A percentile compares a stretch with the other conserved stretches of the same genome.
Conservation (phyloP, 2,329 filamentous ascomycete genomes). For the Diaporthe sp. region DNA sequence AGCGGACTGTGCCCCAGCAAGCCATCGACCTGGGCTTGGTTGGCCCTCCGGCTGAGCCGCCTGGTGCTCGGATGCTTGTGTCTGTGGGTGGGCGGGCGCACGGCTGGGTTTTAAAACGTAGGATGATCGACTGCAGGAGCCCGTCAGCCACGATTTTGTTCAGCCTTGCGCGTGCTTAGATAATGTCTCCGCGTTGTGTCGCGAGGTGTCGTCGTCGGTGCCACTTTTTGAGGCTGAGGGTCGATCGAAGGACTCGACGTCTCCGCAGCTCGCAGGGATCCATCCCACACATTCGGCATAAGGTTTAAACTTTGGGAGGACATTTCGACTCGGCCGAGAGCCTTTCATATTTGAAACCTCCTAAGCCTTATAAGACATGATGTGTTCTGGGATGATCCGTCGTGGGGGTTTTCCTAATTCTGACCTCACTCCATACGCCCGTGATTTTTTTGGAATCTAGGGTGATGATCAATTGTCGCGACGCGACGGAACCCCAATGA, state of each 20-base stretch:
- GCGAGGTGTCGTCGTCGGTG: neutral
- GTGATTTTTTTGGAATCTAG: neutral
- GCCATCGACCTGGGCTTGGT: neutral
- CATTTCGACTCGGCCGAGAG: neutral
- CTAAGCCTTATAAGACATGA: constrained; percentile 10
- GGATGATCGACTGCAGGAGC: neutral
- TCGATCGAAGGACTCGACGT: neutral
- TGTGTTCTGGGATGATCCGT: constrained; percentile 7
- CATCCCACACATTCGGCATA: neutral
- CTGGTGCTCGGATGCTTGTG: neutral
- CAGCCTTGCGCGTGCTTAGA: neutral
- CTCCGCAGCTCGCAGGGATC: neutral
- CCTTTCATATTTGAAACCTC: constrained; percentile 18
- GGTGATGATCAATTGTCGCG: neutral
- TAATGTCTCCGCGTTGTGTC: no score
- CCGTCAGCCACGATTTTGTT: neutral
- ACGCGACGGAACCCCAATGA: neutral
- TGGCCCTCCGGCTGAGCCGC: neutral
- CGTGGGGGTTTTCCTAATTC: neutral
- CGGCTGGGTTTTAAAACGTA: neutral
- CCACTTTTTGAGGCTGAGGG: neutral
- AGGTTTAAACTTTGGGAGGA: neutral
- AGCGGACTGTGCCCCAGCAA: neutral
- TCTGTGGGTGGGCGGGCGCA: neutral
- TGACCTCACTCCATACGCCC: neutral